Percentiles rank a stretch among this genome's conserved stretches.
Evolutionary conservation across 129 eudicot species (phyloP).

Genomic region (Artemisia argyi): DNA sequence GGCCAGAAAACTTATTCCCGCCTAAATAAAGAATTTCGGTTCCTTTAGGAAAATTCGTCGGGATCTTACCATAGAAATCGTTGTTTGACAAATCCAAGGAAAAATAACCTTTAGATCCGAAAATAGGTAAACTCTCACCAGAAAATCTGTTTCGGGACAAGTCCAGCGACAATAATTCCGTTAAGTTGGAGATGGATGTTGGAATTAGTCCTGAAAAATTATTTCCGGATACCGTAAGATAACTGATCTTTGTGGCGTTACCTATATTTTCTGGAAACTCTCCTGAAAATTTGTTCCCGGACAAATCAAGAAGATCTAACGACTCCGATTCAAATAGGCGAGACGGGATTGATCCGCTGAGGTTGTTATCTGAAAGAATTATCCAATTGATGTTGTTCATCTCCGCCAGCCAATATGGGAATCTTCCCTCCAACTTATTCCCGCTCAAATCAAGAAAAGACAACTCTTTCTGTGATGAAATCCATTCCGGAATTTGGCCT

Average conservation of each 20-base stretch:
- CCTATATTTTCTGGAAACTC: conserved; percentile 43
- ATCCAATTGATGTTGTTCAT: no score
- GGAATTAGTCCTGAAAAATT: conserved; percentile 47
- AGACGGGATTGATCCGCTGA: no score
- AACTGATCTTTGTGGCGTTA: conserved; percentile 20
- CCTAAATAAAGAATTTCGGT: no score
- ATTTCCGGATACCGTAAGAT: conserved; percentile 37
- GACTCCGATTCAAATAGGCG: no score
- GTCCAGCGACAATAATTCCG: conserved; percentile 29
- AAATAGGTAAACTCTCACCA: conserved; percentile 37
- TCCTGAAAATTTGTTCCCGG: conserved; percentile 37
- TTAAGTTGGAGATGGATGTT: conserved; percentile 32
- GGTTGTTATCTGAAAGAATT: no score
- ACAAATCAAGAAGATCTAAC: neutral
- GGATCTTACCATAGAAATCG: conserved; percentile 36
- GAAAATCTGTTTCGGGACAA: conserved; percentile 43
- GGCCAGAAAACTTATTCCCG: no score
- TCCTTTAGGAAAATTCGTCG: neutral
- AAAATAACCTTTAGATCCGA: conserved; percentile 16
- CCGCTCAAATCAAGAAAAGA: no score
- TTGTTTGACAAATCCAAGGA: conserved; percentile 31
- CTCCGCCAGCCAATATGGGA: no score
- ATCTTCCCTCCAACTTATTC: no score
- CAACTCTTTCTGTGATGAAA: no score
- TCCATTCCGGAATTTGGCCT: no score